A percentile compares a stretch with the other conserved stretches of the same genome.
Conservation (phyloP, 192 early-diverging fungal species). For the Backusella liffmaniae region DNA sequence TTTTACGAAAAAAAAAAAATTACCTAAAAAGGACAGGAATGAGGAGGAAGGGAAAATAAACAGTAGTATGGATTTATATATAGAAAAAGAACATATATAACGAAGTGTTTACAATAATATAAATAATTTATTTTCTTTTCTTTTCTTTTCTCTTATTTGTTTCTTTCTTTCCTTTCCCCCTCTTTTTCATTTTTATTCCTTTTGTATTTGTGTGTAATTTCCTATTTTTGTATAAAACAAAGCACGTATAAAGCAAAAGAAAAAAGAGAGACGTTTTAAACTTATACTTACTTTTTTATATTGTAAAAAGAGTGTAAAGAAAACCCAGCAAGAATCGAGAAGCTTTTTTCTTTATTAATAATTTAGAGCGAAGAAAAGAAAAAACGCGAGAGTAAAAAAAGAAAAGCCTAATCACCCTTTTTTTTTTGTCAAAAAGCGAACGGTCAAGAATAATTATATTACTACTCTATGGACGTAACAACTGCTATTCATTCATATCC, state of each 20-base stretch:
- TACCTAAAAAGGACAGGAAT: slow-evolving; percentile 2
- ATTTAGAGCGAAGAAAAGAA: background rate
- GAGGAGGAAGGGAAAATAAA: background rate
- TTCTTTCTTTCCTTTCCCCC: background rate
- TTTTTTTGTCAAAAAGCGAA: background rate
- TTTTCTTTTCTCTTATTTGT: background rate
- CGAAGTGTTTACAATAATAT: background rate
- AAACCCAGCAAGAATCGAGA: background rate
- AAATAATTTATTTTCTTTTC: background rate
- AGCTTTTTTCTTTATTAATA: background rate
- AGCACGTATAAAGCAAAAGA: background rate
- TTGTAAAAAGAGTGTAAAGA: background rate
- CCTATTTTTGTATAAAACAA: background rate
- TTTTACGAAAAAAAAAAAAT: background rate
- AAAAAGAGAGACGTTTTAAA: background rate
- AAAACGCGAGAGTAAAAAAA: background rate
- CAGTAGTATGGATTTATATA: background rate
- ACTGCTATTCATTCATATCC: background rate
- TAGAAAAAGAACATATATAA: background rate
- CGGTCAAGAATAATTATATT: background rate
- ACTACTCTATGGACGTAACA: background rate
- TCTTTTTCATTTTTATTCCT: background rate
- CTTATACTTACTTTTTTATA: background rate
- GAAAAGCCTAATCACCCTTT: background rate
- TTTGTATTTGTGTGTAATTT: background rate